Evolutionary conservation across 768 basidiomycete species (phyloP).

Genomic region (Myochromella boudieri): DNA sequence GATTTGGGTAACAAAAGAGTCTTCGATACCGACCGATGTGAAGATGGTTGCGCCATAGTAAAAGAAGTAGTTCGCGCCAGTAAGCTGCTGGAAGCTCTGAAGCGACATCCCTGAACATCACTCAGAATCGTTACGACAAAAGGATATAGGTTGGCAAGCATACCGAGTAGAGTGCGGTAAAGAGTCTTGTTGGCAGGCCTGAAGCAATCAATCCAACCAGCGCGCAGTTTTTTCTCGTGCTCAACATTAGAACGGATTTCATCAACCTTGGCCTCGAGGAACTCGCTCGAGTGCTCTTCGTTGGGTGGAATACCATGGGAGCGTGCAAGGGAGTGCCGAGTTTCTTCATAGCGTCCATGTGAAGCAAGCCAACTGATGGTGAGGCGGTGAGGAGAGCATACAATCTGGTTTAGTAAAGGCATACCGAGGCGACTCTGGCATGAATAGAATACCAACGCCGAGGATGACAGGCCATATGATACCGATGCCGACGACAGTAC

Average conservation of each 20-base stretch:
- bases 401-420: conserved; percentile 7
- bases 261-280: conserved; percentile 47
- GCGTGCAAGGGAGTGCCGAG: conserved; percentile 45
- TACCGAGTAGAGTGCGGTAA: conserved; percentile 60
- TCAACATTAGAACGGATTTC: conserved; percentile 57
- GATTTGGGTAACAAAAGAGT: conserved; percentile 72
- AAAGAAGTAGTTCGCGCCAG: conserved; percentile 70
- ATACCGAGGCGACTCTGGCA: conserved; percentile 65
- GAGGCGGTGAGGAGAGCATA: background rate
- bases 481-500: conserved; percentile 59
- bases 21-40: conserved; percentile 60
- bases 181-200: conserved; percentile 50
- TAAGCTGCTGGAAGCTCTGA: conserved; percentile 73
- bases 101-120: conserved; percentile 50
- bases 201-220: conserved; percentile 75
- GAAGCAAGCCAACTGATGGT: conserved; percentile 53
- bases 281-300: conserved; percentile 38
- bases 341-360: conserved; percentile 46
- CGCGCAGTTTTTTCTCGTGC: conserved; percentile 42
- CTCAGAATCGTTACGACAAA: background rate
- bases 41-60: conserved; percentile 70
- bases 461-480: conserved; percentile 65
- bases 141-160: conserved; percentile 12
- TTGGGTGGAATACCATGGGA: conserved; percentile 44
- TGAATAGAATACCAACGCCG: conserved; percentile 62